Conservation (phyloP, 2,329 filamentous ascomycete genomes). For the Coniochaeta sp. region DNA sequence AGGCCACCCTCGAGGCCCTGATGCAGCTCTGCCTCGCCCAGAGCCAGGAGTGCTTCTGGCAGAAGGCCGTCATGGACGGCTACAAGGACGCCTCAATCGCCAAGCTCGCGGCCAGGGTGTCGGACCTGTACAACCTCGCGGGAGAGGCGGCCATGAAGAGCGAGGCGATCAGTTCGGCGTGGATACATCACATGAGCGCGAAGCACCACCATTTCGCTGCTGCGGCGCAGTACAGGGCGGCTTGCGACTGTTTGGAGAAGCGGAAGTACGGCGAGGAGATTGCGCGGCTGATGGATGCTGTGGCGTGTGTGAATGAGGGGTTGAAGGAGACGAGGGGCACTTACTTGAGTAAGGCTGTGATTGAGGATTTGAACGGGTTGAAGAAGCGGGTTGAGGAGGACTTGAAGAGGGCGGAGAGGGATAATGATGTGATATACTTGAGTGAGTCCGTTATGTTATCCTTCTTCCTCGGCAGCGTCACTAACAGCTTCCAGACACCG, state of each 20-base stretch:
- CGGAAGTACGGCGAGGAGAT: conserved; percentile 93
- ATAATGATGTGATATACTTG: conserved; percentile 96
- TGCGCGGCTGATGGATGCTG: conserved; percentile 73
- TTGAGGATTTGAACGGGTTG: conserved; percentile 74
- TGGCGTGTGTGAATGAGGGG: conserved; percentile 77
- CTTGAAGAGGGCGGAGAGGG: conserved; percentile 85
- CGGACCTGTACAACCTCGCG: conserved; percentile 80
- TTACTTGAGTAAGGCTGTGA: conserved; percentile 74
- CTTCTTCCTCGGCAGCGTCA: not conserved
- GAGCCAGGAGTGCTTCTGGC: conserved; percentile 96
- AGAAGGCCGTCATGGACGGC: conserved; percentile 89
- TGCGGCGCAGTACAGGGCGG: conserved; percentile 86
- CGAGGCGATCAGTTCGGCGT: conserved; percentile 82
- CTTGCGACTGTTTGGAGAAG: conserved; percentile 88
- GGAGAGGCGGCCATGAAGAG: conserved; percentile 84
- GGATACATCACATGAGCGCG: conserved; percentile 96
- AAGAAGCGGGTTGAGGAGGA: conserved; percentile 81
- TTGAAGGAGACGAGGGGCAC: conserved; percentile 68
- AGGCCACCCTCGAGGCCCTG: conserved; percentile 75
- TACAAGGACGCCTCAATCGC: conserved; percentile 91
- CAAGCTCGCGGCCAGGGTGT: conserved; percentile 81
- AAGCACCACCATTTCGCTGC: conserved; percentile 97
- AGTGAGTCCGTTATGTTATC: conserved; percentile 35
- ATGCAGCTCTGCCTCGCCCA: conserved; percentile 82
- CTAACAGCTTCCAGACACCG: conserved; percentile 49